Evolutionary conservation across 768 basidiomycete genomes (phyloP), one percentile per base, ranked within the genome.

Genomic region (Lactifluus rugatus): DNA sequence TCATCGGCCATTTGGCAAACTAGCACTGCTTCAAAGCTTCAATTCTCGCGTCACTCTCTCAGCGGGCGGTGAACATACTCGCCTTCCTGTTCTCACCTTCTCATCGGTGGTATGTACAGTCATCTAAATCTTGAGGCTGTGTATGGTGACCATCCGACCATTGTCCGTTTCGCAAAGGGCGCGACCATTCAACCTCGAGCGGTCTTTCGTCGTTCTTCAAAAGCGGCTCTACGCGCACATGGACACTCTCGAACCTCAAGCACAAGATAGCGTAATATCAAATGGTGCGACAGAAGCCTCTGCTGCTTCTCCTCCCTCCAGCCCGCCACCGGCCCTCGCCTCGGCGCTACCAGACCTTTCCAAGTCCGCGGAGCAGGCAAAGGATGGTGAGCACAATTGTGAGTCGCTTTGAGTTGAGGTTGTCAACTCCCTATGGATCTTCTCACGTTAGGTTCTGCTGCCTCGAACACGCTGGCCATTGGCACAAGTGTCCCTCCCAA

Each of bases 161-260:
- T 42, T 13, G 28, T 48, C 21, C 42, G 7, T 16, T 11, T 11
- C 16, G n/a, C 23, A 25, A 49, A 56, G 9, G 54, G 49, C 45
- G 54, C 54, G 49, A 46, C 59, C 25, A 34, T 36, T 31, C 4
- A 58, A 17, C 32, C 6, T 59, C 34, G n/a, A 46, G 8, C 16
- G 17, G 34, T 54, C 48, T 25, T 50, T 47, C 32, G 36, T 41
- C 46, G 14, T 23, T 39, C 51, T 45, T 59, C 26, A 48, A 48
- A 61, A 58, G 56, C 63, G 73, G 82, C 83, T n/a, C n/a, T 79
- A 84, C 85, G 85, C 84, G 87, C 86, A 75, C 82, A 89, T 89
- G 87, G 86, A 85, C 70, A 75, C 81, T 76, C 78, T 72, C 73
- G 82, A 80, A 70, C 72, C 73, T 67, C 69, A 74, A 71, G 66